Evolutionary conservation across 129 eudicot species (phyloP).

Genomic region (Escallonia herrerae): DNA sequence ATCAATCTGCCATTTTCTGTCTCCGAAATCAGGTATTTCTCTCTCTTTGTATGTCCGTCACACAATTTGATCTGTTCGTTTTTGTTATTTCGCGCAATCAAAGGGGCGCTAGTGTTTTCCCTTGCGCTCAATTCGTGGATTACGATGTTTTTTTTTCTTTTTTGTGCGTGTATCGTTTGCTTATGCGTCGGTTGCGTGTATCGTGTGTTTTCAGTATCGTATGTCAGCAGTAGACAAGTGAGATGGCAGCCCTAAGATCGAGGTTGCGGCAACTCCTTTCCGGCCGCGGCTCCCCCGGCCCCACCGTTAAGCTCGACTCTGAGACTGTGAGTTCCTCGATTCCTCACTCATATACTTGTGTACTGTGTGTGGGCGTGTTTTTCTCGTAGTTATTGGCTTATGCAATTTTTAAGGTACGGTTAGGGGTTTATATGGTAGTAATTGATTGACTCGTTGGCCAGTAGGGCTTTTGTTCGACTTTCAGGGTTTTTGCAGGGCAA

Average conservation of each 20-base stretch:
- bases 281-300: constrained; percentile 69
- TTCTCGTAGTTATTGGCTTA: not conserved
- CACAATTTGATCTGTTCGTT: no score
- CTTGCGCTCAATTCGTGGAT: constrained; percentile 5
- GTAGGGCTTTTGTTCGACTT: constrained; percentile 10
- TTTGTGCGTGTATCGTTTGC: constrained; percentile 1
- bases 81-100: constrained; percentile 7
- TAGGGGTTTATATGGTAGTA: constrained; percentile 8
- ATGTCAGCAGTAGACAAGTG: constrained; percentile 44
- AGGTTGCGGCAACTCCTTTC: constrained; percentile 88
- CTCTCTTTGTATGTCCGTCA: not conserved
- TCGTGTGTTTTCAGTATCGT: constrained; percentile 29
- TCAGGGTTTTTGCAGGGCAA: no score
- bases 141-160: constrained; percentile 5
- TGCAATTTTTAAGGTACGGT: constrained; percentile 11
- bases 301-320: constrained; percentile 76
- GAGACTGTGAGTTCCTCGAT: constrained; percentile 58
- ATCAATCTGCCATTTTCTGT: no score
- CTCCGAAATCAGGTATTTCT: not conserved
- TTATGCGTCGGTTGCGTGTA: not conserved
- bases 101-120: not conserved
- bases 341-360: not conserved
- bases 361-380: not conserved
- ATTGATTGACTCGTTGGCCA: constrained; percentile 6
- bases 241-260: constrained; percentile 87